These are phyloP conservation scores for Scortechinia acanthostroma DNA, from an alignment of 2,329 filamentous ascomycete species.

Conservation along the genomic window DNA sequence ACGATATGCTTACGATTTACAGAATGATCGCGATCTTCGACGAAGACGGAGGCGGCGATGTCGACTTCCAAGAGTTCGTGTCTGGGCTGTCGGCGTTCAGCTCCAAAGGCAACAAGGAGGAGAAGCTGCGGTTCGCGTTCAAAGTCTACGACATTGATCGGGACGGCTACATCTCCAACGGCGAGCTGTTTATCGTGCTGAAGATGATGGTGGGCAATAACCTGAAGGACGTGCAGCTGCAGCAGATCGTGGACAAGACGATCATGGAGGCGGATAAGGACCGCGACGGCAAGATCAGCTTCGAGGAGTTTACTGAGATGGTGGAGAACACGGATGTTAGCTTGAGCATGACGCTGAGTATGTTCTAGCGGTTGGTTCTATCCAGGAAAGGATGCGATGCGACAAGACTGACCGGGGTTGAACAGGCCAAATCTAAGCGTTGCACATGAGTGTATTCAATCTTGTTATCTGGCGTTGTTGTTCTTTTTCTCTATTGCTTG, in stretches of 20 bases:
- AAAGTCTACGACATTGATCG: conserved; percentile 99
- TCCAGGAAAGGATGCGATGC: too few relatives aligned
- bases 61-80: conserved; percentile 98
- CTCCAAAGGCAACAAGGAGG: conserved; percentile 97
- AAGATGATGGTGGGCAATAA: conserved; percentile 99
- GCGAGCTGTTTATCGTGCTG: conserved; percentile 95
- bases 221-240: conserved; percentile 95
- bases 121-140: conserved; percentile 96
- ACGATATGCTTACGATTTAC: conserved; percentile 7
- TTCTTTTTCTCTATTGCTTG: too few relatives aligned
- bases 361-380: too few relatives aligned
- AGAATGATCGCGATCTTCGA: conserved; percentile 99
- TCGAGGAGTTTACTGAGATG: conserved; percentile 98
- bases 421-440: too few relatives aligned
- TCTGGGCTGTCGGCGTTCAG: conserved; percentile 91
- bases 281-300: conserved; percentile 94
- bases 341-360: conserved; percentile 69
- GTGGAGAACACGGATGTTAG: conserved; percentile 84
- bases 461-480: too few relatives aligned
- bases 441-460: too few relatives aligned
- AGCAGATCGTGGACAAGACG: conserved; percentile 99
- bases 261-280: conserved; percentile 99
- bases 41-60: conserved; percentile 93
- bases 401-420: too few relatives aligned
- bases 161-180: conserved; percentile 97